A percentile compares a stretch with the other conserved stretches of the same genome.
These are phyloP conservation scores for Claviceps maximensis DNA, from an alignment of 2,329 filamentous ascomycete genomes.

Conservation along the genomic window DNA sequence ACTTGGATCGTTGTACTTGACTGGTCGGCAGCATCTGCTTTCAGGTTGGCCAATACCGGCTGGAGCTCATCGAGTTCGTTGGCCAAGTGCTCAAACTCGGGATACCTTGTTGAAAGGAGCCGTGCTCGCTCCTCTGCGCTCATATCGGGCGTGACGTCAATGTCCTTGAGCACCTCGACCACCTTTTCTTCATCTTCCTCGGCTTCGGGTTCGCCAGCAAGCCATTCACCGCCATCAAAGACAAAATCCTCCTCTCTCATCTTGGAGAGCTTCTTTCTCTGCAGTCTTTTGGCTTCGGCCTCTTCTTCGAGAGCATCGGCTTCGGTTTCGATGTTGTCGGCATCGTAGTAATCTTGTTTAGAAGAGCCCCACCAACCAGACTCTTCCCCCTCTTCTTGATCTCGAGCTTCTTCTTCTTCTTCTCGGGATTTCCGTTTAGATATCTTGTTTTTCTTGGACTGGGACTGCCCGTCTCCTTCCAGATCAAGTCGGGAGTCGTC, in stretches of 20 bases:
- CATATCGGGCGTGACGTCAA: constrained; percentile 74
- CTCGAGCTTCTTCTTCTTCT: constrained; percentile 46
- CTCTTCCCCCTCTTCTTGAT: constrained; percentile 37
- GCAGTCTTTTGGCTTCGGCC: constrained; percentile 71
- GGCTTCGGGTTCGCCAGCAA: constrained; percentile 39
- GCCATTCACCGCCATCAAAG: constrained; percentile 83
- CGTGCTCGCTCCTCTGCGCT: constrained; percentile 57
- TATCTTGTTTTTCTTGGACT: constrained; percentile 8
- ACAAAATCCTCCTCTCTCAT: constrained; percentile 90
- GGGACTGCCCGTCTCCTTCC: constrained; percentile 15
- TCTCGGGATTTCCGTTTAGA: constrained; percentile 19
- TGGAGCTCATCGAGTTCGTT: constrained; percentile 68
- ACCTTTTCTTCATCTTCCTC: constrained; percentile 48
- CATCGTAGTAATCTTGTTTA: constrained; percentile 85
- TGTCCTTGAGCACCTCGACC: constrained; percentile 73
- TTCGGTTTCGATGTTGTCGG: constrained; percentile 56
- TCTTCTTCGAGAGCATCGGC: constrained; percentile 77
- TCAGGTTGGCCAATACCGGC: constrained; percentile 45
- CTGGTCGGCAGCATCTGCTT: constrained; percentile 41
- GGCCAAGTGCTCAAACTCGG: constrained; percentile 78
- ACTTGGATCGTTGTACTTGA: constrained; percentile 41
- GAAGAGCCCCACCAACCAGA: constrained; percentile 75
- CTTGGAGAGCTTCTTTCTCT: constrained; percentile 78
- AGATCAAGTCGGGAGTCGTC: constrained; percentile 24
- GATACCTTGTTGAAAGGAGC: constrained; percentile 69